Conservation (phyloP, 1,284 basidiomycete species). For the Coriolopsis trogii region DNA sequence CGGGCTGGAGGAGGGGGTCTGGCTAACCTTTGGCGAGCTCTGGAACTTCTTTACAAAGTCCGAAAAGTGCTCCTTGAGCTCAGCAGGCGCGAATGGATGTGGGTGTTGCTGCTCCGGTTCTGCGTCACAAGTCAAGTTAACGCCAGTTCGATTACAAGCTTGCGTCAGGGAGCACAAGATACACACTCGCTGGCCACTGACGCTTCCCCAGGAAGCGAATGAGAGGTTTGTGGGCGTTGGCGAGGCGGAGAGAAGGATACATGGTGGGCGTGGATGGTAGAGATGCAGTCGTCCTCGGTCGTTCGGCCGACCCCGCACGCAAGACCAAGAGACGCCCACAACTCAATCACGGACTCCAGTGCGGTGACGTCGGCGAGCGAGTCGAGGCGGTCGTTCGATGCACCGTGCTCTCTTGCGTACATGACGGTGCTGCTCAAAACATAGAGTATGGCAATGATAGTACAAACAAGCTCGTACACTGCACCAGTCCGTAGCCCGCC, state of each 20-base stretch:
- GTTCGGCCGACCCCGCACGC: constrained; percentile 22
- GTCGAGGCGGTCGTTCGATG: too few species aligned
- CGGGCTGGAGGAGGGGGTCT: constrained; percentile 23
- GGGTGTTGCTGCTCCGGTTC: constrained; percentile 63
- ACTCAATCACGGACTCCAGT: too few species aligned
- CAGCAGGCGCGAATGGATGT: constrained; percentile 78
- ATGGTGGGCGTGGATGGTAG: constrained; percentile 34
- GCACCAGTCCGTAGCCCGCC: too few species aligned
- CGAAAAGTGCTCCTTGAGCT: constrained; percentile 65
- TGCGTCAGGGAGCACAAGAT: background rate
- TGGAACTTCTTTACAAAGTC: constrained; percentile 59
- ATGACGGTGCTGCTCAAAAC: too few species aligned
- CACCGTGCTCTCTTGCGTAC: too few species aligned
- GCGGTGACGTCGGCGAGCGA: too few species aligned
- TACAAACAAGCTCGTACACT: too few species aligned
- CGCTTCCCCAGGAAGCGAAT: constrained; percentile 83
- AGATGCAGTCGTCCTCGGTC: constrained; percentile 7
- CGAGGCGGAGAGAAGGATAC: constrained; percentile 51
- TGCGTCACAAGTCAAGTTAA: constrained; percentile 30
- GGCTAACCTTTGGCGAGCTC: constrained; percentile 31
- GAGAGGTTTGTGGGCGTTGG: constrained; percentile 59
- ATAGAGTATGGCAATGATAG: too few species aligned
- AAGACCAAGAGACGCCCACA: too few species aligned
- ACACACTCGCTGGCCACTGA: constrained; percentile 58
- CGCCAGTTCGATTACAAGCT: background rate